Conservation (phyloP, 257 asterid species). For the Galeopsis tetrahit region DNA sequence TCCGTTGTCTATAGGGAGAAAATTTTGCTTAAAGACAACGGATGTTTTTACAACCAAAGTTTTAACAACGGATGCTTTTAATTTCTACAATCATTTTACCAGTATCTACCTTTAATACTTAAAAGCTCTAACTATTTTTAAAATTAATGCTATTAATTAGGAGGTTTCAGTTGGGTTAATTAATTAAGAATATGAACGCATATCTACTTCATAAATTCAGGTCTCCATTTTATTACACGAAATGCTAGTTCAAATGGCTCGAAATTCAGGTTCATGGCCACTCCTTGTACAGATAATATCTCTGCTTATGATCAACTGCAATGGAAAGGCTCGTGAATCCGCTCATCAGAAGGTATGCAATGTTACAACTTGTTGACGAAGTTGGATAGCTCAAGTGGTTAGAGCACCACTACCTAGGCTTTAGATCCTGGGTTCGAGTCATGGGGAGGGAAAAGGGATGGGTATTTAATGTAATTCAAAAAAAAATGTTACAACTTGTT, state of each 20-base stretch:
- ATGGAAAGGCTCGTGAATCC: conserved; percentile 21
- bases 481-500: no score
- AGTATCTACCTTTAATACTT: neutral
- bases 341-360: conserved; percentile 39
- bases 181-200: neutral
- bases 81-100: no score
- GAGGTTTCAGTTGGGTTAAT: neutral
- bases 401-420: no score
- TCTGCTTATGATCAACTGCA: conserved; percentile 36
- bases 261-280: neutral
- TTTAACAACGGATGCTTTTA: no score
- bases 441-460: no score
- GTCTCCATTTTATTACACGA: no score
- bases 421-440: no score
- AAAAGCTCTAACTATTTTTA: neutral
- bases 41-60: neutral
- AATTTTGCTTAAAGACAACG: neutral
- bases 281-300: conserved; percentile 26
- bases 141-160: neutral
- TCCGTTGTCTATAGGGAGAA: neutral
- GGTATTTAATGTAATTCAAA: no score
- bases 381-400: no score
- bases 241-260: no score
- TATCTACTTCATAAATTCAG: no score
- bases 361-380: no score